Conservation (phyloP, 2,329 filamentous ascomycete species). For the Apiospora koreana region DNA sequence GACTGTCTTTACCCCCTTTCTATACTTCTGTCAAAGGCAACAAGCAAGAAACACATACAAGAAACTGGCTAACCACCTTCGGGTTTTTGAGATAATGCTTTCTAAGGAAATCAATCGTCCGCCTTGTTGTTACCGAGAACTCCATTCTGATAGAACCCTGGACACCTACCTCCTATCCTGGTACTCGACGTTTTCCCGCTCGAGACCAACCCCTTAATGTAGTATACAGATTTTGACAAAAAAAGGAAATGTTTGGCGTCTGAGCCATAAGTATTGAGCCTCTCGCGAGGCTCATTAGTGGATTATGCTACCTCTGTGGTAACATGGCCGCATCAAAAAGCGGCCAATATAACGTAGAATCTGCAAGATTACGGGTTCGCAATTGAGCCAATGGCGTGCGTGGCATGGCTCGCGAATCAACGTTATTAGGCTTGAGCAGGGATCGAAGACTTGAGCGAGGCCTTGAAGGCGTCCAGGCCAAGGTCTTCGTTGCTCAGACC, state of each 20-base stretch:
- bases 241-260: not conserved
- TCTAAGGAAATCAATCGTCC: slow-evolving; percentile 13
- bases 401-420: not conserved
- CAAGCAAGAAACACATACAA: not conserved
- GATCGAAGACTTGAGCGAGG: not conserved
- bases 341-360: not conserved
- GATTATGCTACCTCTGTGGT: not conserved
- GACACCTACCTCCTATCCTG: not conserved
- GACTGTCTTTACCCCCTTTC: not conserved
- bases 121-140: not conserved
- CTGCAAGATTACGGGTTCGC: not conserved
- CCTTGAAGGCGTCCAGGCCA: not conserved
- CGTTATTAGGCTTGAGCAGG: slow-evolving; percentile 16
- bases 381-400: not conserved
- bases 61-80: not conserved
- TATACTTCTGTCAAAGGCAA: not conserved
- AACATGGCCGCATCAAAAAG: not conserved
- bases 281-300: not conserved
- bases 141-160: not conserved
- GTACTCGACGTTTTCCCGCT: not conserved
- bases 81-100: not conserved
- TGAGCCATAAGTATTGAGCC: not conserved
- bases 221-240: not conserved
- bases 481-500: slow-evolving; percentile 42
- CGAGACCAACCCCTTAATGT: not conserved